Evolutionary conservation across 441 rosid genomes (phyloP).

Genomic region (Kokia cookei): DNA sequence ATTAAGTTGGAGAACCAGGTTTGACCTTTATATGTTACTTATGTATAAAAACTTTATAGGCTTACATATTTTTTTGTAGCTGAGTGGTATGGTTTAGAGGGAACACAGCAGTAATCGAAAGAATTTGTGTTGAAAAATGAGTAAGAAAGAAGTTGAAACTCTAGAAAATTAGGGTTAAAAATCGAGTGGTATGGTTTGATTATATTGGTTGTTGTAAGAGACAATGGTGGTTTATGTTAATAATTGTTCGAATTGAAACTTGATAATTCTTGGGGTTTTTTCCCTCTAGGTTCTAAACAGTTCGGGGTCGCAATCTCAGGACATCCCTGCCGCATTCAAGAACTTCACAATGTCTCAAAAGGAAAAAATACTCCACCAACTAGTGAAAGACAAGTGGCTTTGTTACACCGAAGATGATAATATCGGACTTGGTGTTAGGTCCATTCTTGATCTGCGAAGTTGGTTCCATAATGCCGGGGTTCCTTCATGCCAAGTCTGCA

Average conservation of each 20-base stretch:
- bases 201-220: neutral
- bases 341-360: slow-evolving; percentile 80
- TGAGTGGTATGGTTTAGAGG: too few relatives aligned
- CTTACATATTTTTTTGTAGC: neutral
- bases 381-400: slow-evolving; percentile 74
- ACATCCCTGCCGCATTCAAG: slow-evolving; percentile 66
- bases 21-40: slow-evolving; percentile 2
- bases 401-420: slow-evolving; percentile 46
- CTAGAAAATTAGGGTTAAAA: too few relatives aligned
- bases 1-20: slow-evolving; percentile 75
- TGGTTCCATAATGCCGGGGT: slow-evolving; percentile 66
- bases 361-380: slow-evolving; percentile 69
- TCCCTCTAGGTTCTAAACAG: slow-evolving; percentile 37
- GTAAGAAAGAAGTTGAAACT: too few relatives aligned
- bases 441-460: slow-evolving; percentile 77
- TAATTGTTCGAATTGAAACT: neutral
- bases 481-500: slow-evolving; percentile 85
- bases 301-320: slow-evolving; percentile 35
- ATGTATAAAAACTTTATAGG: neutral
- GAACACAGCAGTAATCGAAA: too few relatives aligned
- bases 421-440: slow-evolving; percentile 72
- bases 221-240: neutral
- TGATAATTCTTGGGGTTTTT: slow-evolving; percentile 7
- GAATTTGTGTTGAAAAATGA: too few relatives aligned
- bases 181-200: too few relatives aligned